Evolutionary conservation across 148 eudicot genomes (phyloP), one percentile per base, ranked within the genome.

Genomic region (Bassia scoparia): DNA sequence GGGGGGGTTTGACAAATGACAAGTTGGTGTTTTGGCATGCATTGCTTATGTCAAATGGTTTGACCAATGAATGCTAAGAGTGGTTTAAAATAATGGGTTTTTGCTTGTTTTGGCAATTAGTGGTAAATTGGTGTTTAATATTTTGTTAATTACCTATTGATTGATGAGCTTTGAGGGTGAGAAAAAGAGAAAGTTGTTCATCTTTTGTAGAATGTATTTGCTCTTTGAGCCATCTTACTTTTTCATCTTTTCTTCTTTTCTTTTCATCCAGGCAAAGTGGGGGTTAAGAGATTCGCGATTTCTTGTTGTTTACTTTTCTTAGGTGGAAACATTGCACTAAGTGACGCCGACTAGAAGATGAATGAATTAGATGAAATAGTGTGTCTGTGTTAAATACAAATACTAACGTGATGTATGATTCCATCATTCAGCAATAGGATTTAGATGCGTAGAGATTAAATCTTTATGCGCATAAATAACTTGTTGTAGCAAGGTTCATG

Each of bases 201-300:
- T 52, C 43, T 59, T 48, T 69, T 34, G 34, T 49, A n/a, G 61
- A 37, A 76, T 61, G n/a, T 74, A 13, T 31, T 34, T 61, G 65
- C 29, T 14, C 30, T 52, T 74, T 49, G 11, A 5, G n/a, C 67
- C 16, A n/a, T 62, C 33, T n/a, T 21, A 11, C 37, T 66, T 66
- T 43, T 1, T 34, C 27, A 53, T n/a, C 34, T 49, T 2, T n/a
- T 53, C 18, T 31, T 11, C 24, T 60, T 61, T 69, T 27, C 35
- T 26, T 61, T 76, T 61, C 78, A 46, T 67, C 66, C 24, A 67
- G 67, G 24, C 24, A 31, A 46, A 58, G 78, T 67, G 67, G 35
- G 44, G 27, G 54, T 54, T 41, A 74, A 54, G 71, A 61, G 50
- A 71, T 72, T 61, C 53, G 43, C 46, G 27, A 73, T 34, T 17